phyloP scores from a whole-genome alignment of 176 grass and related monocot genomes.

The Puya raimondii region DNA sequence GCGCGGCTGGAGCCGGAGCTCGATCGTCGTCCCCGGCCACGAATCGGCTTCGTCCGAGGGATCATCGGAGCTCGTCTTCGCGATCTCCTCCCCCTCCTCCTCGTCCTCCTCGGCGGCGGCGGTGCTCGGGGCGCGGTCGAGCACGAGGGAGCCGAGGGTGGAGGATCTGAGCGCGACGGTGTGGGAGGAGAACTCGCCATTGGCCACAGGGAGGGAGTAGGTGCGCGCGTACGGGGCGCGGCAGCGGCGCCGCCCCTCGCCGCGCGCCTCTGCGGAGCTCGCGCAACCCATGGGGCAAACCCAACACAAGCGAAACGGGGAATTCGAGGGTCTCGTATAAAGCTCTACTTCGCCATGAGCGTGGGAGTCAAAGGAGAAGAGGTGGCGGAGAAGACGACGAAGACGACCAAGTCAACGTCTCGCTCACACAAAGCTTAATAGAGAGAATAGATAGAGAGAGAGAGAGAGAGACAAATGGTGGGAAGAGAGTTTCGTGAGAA shows the following conservation, averaged over 20 bases:
- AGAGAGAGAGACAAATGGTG: too few relatives aligned
- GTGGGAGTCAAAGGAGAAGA: too few relatives aligned
- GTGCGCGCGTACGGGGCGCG: constrained; percentile 29
- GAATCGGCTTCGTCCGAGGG: too few relatives aligned
- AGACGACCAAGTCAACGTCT: too few relatives aligned
- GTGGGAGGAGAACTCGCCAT: constrained; percentile 16
- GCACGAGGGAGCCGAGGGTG: constrained; percentile 51
- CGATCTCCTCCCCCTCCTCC: constrained; percentile 2
- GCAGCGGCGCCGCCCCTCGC: constrained; percentile 44
- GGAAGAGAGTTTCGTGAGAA: too few relatives aligned
- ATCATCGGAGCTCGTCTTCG: constrained; percentile 10
- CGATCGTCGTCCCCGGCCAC: too few relatives aligned
- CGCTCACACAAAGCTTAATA: too few relatives aligned
- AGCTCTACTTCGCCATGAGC: too few relatives aligned
- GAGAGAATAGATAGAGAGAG: too few relatives aligned
- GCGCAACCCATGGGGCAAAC: constrained; percentile 64
- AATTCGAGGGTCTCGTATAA: too few relatives aligned
- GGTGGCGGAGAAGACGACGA: too few relatives aligned
- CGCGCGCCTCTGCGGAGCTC: constrained; percentile 56
- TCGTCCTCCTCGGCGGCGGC: background rate
- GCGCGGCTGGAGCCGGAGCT: constrained; percentile 2
- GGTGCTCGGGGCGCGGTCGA: constrained; percentile 12
- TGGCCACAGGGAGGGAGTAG: background rate
- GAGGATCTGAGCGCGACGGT: constrained; percentile 57
- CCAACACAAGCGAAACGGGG: too few relatives aligned